These are phyloP conservation scores for Xylaria sp. DNA, from an alignment of 2,329 filamentous ascomycete species.

Conservation along the genomic window DNA sequence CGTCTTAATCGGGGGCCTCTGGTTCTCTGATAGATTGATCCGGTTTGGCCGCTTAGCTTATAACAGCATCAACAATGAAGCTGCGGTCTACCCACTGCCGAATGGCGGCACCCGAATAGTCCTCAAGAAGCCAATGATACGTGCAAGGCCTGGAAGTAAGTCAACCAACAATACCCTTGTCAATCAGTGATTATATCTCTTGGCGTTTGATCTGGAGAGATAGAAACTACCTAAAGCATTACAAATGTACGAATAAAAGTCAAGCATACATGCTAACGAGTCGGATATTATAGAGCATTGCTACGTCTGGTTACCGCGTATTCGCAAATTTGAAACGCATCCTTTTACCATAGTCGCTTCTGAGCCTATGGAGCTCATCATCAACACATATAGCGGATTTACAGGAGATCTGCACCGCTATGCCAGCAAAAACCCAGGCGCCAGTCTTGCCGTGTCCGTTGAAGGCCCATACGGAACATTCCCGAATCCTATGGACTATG, in stretches of 20 bases:
- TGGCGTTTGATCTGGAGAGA: background rate
- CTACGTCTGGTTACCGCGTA: conserved; percentile 71
- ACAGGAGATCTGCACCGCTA: conserved; percentile 65
- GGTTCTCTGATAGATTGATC: conserved; percentile 58
- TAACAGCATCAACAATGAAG: conserved; percentile 55
- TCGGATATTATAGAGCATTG: conserved; percentile 58
- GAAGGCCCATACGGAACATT: conserved; percentile 70
- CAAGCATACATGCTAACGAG: conserved; percentile 26
- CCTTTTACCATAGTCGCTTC: conserved; percentile 70
- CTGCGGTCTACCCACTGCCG: conserved; percentile 56
- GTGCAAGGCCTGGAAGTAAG: conserved; percentile 60
- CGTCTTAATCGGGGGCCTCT: conserved; percentile 54
- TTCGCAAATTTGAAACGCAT: conserved; percentile 69
- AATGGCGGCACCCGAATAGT: conserved; percentile 58
- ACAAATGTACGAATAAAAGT: background rate
- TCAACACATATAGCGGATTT: conserved; percentile 69
- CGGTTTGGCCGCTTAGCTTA: conserved; percentile 52
- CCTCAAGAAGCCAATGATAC: conserved; percentile 59
- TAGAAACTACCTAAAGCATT: background rate
- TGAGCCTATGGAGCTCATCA: conserved; percentile 67
- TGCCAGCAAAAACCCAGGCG: conserved; percentile 62
- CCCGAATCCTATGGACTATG: conserved; percentile 62
- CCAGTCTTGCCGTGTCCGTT: conserved; percentile 61
- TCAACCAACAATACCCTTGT: background rate
- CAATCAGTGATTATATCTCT: background rate